A percentile compares a stretch with the other conserved stretches of the same genome.
Evolutionary conservation across 257 asterid genomes (phyloP).

Genomic region (Nicotiana paniculata): DNA sequence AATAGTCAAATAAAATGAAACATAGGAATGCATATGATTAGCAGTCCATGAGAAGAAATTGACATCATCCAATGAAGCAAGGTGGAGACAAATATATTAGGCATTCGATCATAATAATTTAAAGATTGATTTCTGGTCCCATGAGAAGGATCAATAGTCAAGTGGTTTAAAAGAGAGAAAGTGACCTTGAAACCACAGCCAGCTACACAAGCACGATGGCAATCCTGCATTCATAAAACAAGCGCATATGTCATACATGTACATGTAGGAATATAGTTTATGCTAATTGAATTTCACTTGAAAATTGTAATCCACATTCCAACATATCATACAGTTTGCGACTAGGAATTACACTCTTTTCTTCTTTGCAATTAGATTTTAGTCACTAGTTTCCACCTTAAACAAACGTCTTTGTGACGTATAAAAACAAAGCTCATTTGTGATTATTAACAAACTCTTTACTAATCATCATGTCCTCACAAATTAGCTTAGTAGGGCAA

Average conservation of each 20-base stretch:
- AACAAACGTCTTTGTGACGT: neutral
- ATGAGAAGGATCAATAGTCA: too few species aligned
- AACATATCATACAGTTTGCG: neutral
- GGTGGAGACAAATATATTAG: too few species aligned
- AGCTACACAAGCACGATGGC: slow-evolving; percentile 69
- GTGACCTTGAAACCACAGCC: slow-evolving; percentile 80
- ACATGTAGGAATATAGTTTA: neutral
- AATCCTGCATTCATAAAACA: slow-evolving; percentile 36
- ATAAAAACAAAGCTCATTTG: too few species aligned
- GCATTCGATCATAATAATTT: too few species aligned
- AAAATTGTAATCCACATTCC: neutral
- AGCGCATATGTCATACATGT: neutral
- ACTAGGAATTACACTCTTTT: neutral
- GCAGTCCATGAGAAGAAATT: neutral
- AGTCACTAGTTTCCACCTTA: neutral
- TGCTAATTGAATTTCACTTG: neutral
- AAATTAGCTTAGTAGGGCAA: neutral
- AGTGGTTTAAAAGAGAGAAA: neutral
- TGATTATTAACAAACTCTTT: too few species aligned
- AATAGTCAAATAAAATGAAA: neutral
- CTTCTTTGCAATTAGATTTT: neutral
- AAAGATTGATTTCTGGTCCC: too few species aligned
- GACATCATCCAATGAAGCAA: too few species aligned
- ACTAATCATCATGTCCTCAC: neutral
- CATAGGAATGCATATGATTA: neutral